Percentiles rank a stretch among this genome's conserved stretches.
phyloP scores from a whole-genome alignment of 164 flowering plant species.

The Nymphaea thermarum region DNA sequence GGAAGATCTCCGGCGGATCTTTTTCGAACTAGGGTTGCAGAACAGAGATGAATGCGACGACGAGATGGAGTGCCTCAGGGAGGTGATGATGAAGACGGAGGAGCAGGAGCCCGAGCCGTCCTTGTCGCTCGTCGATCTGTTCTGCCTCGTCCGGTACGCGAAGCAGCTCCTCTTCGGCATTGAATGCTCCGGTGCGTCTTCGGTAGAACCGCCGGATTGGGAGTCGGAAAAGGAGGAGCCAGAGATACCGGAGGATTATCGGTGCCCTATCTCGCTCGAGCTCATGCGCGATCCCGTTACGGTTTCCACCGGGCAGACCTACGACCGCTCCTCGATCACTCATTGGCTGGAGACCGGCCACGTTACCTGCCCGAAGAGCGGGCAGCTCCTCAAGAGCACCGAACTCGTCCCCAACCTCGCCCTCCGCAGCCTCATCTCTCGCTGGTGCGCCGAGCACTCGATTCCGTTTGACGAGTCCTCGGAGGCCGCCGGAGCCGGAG shows the following conservation, averaged over 20 bases:
- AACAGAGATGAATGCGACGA: constrained; percentile 38
- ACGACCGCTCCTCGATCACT: constrained; percentile 60
- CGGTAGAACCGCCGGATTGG: not conserved
- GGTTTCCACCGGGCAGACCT: constrained; percentile 87
- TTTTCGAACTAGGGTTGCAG: constrained; percentile 37
- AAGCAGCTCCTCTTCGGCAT: constrained; percentile 74
- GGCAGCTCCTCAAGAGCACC: constrained; percentile 60
- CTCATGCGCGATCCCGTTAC: constrained; percentile 91
- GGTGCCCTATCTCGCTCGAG: constrained; percentile 81
- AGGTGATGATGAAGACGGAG: constrained; percentile 65
- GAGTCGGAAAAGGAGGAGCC: not conserved
- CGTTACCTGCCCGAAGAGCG: constrained; percentile 77
- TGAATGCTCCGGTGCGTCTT: constrained; percentile 12
- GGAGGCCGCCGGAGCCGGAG: constrained; percentile 19
- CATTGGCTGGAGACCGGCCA: constrained; percentile 92
- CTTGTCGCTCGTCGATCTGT: constrained; percentile 63
- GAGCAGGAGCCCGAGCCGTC: constrained; percentile 63
- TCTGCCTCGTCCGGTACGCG: constrained; percentile 59
- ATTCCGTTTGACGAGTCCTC: constrained; percentile 34
- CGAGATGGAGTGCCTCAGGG: constrained; percentile 81
- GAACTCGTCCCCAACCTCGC: constrained; percentile 74
- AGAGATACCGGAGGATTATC: constrained; percentile 65
- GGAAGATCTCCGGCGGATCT: constrained; percentile 30
- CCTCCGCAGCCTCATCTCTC: constrained; percentile 56
- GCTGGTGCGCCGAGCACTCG: constrained; percentile 73